Conservation (phyloP, 1,284 basidiomycete genomes). For the Schizophyllum commune region DNA sequence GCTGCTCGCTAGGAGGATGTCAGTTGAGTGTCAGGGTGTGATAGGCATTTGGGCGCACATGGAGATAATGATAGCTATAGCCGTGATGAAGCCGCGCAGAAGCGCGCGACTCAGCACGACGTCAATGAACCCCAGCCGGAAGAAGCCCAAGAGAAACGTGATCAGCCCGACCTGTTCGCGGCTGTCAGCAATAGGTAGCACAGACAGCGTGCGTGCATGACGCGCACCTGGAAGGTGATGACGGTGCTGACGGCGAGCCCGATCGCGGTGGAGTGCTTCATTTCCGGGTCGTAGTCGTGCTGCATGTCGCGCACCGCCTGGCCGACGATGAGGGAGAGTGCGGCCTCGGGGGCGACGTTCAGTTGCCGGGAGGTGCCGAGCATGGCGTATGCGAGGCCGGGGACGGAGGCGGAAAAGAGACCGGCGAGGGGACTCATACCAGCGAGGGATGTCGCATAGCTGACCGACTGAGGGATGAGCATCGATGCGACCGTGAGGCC, state of each 20-base stretch:
- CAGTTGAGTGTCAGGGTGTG: not conserved
- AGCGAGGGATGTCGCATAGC: slow-evolving; percentile 84
- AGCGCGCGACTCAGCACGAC: slow-evolving; percentile 88
- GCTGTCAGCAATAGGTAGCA: not conserved
- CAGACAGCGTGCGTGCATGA: not conserved
- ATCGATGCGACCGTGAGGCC: slow-evolving; percentile 86
- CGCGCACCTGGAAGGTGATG: slow-evolving; percentile 75
- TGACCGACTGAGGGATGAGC: slow-evolving; percentile 88
- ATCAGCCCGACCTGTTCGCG: slow-evolving; percentile 72
- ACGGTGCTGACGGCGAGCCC: slow-evolving; percentile 65
- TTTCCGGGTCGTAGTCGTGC: slow-evolving; percentile 51
- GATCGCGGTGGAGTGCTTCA: slow-evolving; percentile 20
- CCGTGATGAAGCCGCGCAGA: slow-evolving; percentile 82
- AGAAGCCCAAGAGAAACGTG: slow-evolving; percentile 79
- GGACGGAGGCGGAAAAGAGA: slow-evolving; percentile 77
- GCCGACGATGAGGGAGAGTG: slow-evolving; percentile 82
- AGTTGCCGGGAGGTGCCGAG: slow-evolving; percentile 81
- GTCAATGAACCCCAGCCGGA: slow-evolving; percentile 89
- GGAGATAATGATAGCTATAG: slow-evolving; percentile 69
- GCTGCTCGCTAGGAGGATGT: slow-evolving; percentile 62
- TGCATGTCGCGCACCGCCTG: slow-evolving; percentile 73
- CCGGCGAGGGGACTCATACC: slow-evolving; percentile 77
- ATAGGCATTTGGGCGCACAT: slow-evolving; percentile 40
- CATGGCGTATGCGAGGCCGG: slow-evolving; percentile 76
- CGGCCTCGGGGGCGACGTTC: slow-evolving; percentile 86